A percentile compares a stretch with the other conserved stretches of the same genome.
phyloP scores from a whole-genome alignment of 805 yeast genomes.

The Wickerhamiella alocasiicola region DNA sequence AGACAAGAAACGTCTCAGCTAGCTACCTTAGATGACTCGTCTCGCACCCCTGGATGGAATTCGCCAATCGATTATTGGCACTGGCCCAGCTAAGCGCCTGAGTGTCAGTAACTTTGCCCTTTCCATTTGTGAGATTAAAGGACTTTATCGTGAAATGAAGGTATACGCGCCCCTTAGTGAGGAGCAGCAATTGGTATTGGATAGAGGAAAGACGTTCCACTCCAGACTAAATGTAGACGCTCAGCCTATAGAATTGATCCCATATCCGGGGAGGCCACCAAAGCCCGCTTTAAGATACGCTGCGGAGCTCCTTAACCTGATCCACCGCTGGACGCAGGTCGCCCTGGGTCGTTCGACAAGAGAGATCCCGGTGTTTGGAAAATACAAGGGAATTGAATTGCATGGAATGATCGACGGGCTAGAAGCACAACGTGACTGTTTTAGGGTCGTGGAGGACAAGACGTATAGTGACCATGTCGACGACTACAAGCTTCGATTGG shows the following conservation, averaged over 20 bases:
- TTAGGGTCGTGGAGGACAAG: conserved; percentile 26
- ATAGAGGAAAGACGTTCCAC: conserved; percentile 19
- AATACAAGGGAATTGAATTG: conserved; percentile 15
- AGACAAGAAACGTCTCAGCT: conserved; percentile 14
- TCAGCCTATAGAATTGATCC: too few species aligned
- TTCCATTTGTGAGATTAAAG: conserved; percentile 20
- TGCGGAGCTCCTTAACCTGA: conserved; percentile 15
- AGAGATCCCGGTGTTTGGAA: conserved; percentile 25
- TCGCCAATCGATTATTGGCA: not conserved
- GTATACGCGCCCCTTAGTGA: not conserved
- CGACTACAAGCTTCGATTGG: conserved; percentile 20
- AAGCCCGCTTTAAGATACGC: conserved; percentile 16
- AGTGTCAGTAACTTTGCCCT: conserved; percentile 20
- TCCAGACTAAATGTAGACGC: conserved; percentile 13
- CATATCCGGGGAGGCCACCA: not conserved
- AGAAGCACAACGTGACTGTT: too few species aligned
- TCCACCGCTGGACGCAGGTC: conserved; percentile 10
- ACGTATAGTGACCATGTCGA: conserved; percentile 15
- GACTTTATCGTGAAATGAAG: conserved; percentile 14
- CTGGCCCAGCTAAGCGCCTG: conserved; percentile 7
- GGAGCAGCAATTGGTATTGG: conserved; percentile 11
- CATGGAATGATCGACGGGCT: conserved; percentile 24
- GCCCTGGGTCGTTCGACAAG: conserved; percentile 13
- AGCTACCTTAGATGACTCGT: too few species aligned
- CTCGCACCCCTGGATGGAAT: conserved; percentile 1